These are phyloP conservation scores for Rhododendron williamsianum DNA, from an alignment of 148 eudicot genomes.

Conservation along the genomic window DNA sequence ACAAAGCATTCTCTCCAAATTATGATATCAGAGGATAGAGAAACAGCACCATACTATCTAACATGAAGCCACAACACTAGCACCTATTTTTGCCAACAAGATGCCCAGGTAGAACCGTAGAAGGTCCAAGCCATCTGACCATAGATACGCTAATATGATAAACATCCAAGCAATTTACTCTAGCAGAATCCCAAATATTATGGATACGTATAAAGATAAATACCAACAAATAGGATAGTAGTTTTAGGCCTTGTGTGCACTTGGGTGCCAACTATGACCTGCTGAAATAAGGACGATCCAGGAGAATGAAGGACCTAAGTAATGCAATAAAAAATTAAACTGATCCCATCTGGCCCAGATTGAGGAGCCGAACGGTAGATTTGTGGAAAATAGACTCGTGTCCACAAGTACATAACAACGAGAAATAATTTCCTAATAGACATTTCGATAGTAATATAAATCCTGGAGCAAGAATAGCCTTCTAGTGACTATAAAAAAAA, in stretches of 20 bases:
- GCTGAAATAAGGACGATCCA: background rate
- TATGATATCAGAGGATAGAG: background rate
- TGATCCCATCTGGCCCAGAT: background rate
- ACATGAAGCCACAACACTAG: background rate
- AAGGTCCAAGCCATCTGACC: background rate
- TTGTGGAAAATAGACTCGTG: background rate
- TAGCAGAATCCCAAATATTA: background rate
- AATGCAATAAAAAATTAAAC: background rate
- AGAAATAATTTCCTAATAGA: background rate
- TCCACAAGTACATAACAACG: background rate
- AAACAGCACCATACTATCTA: background rate
- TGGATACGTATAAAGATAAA: background rate
- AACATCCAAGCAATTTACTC: background rate
- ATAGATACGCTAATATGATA: background rate
- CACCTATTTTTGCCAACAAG: background rate
- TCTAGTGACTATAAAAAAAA: background rate
- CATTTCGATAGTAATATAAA: background rate
- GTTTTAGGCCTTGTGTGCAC: background rate
- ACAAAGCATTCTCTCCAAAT: background rate
- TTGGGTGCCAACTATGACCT: background rate
- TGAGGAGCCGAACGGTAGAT: background rate
- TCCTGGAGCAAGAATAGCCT: background rate
- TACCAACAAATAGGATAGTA: background rate
- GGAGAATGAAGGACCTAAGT: background rate
- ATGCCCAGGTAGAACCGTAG: too few species aligned